Percentiles rank a stretch among this genome's conserved stretches.
Evolutionary conservation across 129 eudicot genomes (phyloP).

Genomic region (Dittrichia graveolens): DNA sequence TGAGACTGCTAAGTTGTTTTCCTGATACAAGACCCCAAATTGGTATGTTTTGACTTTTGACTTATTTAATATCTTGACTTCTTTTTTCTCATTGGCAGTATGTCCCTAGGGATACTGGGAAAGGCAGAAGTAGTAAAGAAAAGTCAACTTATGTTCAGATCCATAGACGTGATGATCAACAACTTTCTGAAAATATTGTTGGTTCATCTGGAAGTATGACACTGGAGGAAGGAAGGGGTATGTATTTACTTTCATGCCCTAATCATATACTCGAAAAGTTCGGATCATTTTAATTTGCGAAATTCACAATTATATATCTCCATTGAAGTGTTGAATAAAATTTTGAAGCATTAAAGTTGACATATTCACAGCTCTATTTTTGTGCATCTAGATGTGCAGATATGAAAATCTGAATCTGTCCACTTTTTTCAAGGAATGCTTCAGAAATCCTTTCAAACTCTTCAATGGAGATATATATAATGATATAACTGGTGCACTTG

Average conservation of each 20-base stretch:
- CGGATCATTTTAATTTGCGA: no score
- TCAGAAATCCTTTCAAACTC: no score
- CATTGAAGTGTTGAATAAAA: no score
- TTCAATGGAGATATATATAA: no score
- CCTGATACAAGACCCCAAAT: neutral
- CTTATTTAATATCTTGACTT: conserved; percentile 22
- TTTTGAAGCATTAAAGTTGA: no score
- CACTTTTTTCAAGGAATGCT: no score
- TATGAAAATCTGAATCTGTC: no score
- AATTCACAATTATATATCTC: no score
- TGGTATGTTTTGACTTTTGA: neutral
- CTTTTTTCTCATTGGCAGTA: conserved; percentile 51
- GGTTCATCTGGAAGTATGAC: conserved; percentile 48
- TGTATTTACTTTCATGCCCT: conserved; percentile 8
- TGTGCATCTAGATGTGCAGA: no score
- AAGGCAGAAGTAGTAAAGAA: conserved; percentile 63
- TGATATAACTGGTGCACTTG: no score
- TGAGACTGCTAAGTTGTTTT: neutral
- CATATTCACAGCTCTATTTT: no score
- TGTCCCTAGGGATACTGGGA: conserved; percentile 67
- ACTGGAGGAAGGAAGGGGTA: conserved; percentile 59
- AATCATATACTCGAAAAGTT: neutral
- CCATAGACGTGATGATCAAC: conserved; percentile 54
- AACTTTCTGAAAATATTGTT: conserved; percentile 46
- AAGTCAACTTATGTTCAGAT: conserved; percentile 63